Evolutionary conservation across 768 basidiomycete genomes (phyloP).

Genomic region (Tricholoma terreum): DNA sequence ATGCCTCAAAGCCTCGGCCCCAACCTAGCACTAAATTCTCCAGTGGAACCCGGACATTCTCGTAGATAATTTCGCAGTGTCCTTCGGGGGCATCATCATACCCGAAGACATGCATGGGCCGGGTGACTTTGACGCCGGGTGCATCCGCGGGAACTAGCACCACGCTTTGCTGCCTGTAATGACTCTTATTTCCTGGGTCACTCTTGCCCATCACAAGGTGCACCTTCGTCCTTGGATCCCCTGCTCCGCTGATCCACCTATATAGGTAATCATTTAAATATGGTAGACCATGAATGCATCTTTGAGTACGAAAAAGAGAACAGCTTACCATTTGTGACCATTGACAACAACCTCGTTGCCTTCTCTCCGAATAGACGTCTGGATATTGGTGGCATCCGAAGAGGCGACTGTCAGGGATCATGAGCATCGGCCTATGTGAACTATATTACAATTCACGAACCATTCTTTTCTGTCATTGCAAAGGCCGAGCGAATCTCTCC

Average conservation of each 20-base stretch:
- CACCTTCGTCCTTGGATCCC: slow-evolving; percentile 83
- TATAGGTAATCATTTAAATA: too few relatives aligned
- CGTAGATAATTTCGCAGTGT: slow-evolving; percentile 93
- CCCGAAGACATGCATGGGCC: slow-evolving; percentile 93
- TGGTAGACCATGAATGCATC: too few relatives aligned
- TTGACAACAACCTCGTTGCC: slow-evolving; percentile 90
- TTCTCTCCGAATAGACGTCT: slow-evolving; percentile 79
- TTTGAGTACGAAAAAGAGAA: not conserved
- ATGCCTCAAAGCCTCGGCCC: slow-evolving; percentile 91
- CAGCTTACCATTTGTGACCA: slow-evolving; percentile 87
- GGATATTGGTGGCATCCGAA: slow-evolving; percentile 94
- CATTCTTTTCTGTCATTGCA: slow-evolving; percentile 94
- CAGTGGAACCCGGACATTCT: slow-evolving; percentile 88
- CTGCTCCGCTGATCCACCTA: slow-evolving; percentile 98
- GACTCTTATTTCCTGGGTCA: slow-evolving; percentile 75
- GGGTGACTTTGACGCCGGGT: slow-evolving; percentile 83
- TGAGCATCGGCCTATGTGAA: slow-evolving; percentile 6
- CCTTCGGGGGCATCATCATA: slow-evolving; percentile 97
- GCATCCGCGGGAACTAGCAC: slow-evolving; percentile 90
- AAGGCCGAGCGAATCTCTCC: slow-evolving; percentile 95
- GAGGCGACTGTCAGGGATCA: slow-evolving; percentile 62
- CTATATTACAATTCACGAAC: slow-evolving; percentile 33
- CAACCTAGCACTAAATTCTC: slow-evolving; percentile 85
- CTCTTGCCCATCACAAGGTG: slow-evolving; percentile 97
- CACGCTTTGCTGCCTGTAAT: slow-evolving; percentile 86